phyloP scores from a whole-genome alignment of 140 eudicot species.

The Senecio squalidus region DNA sequence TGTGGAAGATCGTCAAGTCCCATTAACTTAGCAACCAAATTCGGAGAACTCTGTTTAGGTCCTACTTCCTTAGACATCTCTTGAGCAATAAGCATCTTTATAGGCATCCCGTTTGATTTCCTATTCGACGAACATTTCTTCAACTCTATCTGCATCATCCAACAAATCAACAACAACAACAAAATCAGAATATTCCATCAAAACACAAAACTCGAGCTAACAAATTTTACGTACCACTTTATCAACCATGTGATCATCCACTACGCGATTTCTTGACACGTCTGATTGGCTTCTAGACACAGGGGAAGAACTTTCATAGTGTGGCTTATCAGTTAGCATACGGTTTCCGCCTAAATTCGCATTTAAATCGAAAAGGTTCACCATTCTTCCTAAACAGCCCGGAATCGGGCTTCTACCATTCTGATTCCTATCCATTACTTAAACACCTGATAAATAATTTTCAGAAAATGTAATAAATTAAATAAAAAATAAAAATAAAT shows the following conservation, averaged over 20 bases:
- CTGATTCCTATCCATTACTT: constrained; percentile 58
- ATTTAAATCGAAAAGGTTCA: constrained; percentile 67
- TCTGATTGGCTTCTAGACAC: constrained; percentile 73
- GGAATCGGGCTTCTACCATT: constrained; percentile 52
- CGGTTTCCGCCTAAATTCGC: constrained; percentile 47
- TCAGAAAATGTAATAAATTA: background rate
- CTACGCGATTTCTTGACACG: constrained; percentile 48
- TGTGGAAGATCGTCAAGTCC: constrained; percentile 91
- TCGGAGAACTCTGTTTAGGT: constrained; percentile 57
- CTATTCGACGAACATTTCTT: constrained; percentile 32
- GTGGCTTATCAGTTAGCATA: constrained; percentile 71
- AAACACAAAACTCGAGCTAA: constrained; percentile 12
- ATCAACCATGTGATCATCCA: constrained; percentile 49
- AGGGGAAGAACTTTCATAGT: constrained; percentile 61
- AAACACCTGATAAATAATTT: constrained; percentile 42
- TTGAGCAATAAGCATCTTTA: constrained; percentile 84
- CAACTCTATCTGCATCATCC: constrained; percentile 45
- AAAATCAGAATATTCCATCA: background rate
- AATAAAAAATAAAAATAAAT: background rate
- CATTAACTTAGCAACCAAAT: constrained; percentile 90
- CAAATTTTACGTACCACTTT: constrained; percentile 35
- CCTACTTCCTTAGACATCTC: constrained; percentile 86
- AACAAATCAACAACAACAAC: too few species aligned
- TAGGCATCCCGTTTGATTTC: constrained; percentile 56
- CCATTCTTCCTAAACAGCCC: constrained; percentile 94